Percentiles rank a stretch among this genome's conserved stretches.
Evolutionary conservation across 1,284 basidiomycete species (phyloP).

Genomic region (Ganoderma leucocontextum): DNA sequence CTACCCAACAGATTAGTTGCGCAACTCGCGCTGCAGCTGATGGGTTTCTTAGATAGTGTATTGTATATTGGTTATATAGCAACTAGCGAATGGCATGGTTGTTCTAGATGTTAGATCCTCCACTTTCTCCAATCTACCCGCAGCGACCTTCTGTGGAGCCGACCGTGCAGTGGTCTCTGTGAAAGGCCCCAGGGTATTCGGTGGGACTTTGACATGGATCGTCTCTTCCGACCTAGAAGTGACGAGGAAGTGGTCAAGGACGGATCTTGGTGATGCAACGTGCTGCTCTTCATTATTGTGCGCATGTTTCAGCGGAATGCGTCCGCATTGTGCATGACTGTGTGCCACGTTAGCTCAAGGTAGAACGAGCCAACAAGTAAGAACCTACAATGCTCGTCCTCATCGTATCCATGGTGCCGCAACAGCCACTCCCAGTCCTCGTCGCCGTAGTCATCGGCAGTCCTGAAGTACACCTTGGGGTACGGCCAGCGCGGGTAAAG

Average conservation of each 20-base stretch:
- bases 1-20: conserved; percentile 36
- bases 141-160: background rate
- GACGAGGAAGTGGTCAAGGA: too few species aligned
- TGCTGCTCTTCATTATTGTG: too few species aligned
- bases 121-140: background rate
- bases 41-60: background rate
- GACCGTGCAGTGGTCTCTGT: too few species aligned
- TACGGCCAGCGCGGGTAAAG: conserved; percentile 1
- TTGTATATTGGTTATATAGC: background rate
- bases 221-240: too few species aligned
- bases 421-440: conserved; percentile 15
- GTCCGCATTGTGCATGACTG: background rate
- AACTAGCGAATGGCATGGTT: background rate
- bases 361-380: background rate
- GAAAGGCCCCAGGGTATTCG: too few species aligned
- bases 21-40: background rate
- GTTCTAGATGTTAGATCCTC: background rate
- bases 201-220: too few species aligned
- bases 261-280: too few species aligned
- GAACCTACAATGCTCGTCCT: background rate
- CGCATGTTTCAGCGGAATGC: background rate
- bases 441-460: conserved; percentile 7
- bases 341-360: background rate
- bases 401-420: conserved; percentile 7
- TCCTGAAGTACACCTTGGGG: conserved; percentile 8